Evolutionary conservation across 2,329 filamentous ascomycete genomes (phyloP), one percentile per base, ranked within the genome.

Genomic region (Nakataea oryzae): DNA sequence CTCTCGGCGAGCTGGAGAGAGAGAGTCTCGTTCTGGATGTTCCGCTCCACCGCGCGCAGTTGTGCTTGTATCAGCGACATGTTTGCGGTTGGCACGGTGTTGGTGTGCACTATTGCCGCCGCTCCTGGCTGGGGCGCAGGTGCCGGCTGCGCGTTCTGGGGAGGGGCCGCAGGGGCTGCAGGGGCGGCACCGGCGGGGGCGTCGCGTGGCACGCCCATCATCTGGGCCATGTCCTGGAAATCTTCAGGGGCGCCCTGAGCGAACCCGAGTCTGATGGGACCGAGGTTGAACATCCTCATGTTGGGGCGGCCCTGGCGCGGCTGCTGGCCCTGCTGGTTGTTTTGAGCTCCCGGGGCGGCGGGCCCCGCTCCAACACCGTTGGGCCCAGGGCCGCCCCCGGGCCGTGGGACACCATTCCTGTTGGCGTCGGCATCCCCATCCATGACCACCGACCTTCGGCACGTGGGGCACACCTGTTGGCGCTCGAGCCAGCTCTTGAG

Each of bases 401-500:
- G 68, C 58, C 69, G 72, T 56, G 62, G 69, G 62, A 63, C 63
- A 30, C 54, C 65, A 21, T 57, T 64, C 11, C 59, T 64, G 54
- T 70, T 69, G 58, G 71, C 63, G 55, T 71, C 65, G 17, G 57
- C 61, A 65, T 66, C 67, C 34, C 69, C 67, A 50, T 70, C 75
- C 50, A 91, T 78, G 13, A 91, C 89, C 21, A 96, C 95, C 21
- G 93, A 87, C 60, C 90, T 85, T 68, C 95, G 86, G 73, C 95
- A 99, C 2, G 92, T 99, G 8, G 95, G 95, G 72, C 95, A 99
- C 41, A 96, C 93, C 76, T 99, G 95, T 74, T 99, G 95, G 66
- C 95, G 83, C 78, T 99, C 95, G 30, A 99, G 82, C 95, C 95
- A 99, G 73, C 93, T 96, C 74, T 95, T 91, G 63, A 99, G 83